These are phyloP conservation scores for Pyrrhoderma noxium DNA, from an alignment of 1,284 basidiomycete genomes.

Conservation along the genomic window DNA sequence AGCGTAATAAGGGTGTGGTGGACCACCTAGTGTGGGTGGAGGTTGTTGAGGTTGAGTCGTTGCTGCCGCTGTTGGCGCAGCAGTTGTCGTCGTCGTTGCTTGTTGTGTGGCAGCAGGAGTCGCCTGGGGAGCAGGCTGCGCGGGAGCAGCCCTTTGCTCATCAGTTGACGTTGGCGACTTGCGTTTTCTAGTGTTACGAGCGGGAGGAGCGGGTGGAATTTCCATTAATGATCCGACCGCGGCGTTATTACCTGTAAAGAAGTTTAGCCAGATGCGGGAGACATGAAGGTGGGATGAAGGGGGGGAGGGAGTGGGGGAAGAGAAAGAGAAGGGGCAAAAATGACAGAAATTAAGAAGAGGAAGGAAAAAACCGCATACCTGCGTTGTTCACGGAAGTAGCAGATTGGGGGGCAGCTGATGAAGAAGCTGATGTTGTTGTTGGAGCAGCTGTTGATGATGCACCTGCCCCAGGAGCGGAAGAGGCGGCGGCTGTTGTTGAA, in stretches of 20 bases:
- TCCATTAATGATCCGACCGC: slow-evolving; percentile 20
- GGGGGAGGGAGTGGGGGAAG: too few species aligned
- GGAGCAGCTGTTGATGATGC: background rate
- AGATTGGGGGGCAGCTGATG: slow-evolving; percentile 1
- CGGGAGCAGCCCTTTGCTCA: slow-evolving; percentile 28
- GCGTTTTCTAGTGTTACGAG: slow-evolving; percentile 31
- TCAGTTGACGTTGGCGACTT: slow-evolving; percentile 28
- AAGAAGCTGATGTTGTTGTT: background rate
- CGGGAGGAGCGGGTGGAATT: slow-evolving; percentile 30
- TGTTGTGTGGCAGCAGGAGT: slow-evolving; percentile 23
- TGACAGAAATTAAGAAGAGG: too few species aligned
- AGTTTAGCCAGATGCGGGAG: background rate
- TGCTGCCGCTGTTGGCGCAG: background rate
- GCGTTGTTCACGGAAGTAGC: background rate
- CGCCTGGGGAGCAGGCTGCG: slow-evolving; percentile 21
- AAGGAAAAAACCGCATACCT: too few species aligned
- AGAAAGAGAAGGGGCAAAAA: too few species aligned
- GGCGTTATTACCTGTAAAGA: background rate
- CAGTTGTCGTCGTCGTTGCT: background rate
- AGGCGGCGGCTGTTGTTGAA: background rate
- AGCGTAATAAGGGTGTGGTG: slow-evolving; percentile 12
- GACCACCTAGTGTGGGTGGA: slow-evolving; percentile 26
- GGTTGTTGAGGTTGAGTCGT: slow-evolving; percentile 24
- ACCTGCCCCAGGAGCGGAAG: background rate
- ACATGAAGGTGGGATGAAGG: too few species aligned